phyloP scores from a whole-genome alignment of 2,329 filamentous ascomycete species.

The Nigrospora osmanthi region DNA sequence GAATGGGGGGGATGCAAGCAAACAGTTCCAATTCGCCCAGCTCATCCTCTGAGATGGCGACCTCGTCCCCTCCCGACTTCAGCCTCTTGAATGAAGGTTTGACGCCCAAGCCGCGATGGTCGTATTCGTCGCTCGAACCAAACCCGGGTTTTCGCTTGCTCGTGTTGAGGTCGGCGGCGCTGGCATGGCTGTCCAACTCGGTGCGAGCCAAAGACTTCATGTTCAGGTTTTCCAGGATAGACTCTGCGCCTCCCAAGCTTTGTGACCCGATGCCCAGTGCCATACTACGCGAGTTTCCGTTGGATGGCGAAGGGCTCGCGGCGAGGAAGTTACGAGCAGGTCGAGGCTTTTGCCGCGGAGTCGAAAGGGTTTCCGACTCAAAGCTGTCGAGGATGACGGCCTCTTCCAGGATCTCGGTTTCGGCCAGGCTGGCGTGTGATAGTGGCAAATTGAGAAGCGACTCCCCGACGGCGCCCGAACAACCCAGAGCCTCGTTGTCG shows the following conservation, averaged over 20 bases:
- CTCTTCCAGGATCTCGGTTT: conserved; percentile 25
- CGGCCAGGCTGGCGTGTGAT: conserved; percentile 20
- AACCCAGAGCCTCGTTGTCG: conserved; percentile 43
- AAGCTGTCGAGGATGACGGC: conserved; percentile 38
- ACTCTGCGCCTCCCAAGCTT: conserved; percentile 44
- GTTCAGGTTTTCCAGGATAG: conserved; percentile 33
- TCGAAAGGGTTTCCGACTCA: conserved; percentile 35
- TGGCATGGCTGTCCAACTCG: conserved; percentile 12
- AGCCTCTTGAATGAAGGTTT: conserved; percentile 49
- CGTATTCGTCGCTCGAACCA: conserved; percentile 45
- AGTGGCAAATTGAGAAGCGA: conserved; percentile 40
- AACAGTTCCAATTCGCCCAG: conserved; percentile 34
- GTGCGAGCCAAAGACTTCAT: conserved; percentile 27
- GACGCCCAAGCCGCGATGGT: conserved; percentile 18
- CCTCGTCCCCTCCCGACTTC: conserved; percentile 39
- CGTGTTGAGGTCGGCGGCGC: conserved; percentile 28
- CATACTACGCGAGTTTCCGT: conserved; percentile 17
- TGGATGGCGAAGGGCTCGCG: conserved; percentile 4
- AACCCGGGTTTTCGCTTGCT: conserved; percentile 49
- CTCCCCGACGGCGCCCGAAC: conserved; percentile 41
- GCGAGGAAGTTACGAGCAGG: conserved; percentile 7
- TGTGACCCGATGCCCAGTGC: conserved; percentile 33
- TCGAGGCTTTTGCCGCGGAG: conserved; percentile 19
- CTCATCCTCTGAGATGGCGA: conserved; percentile 22
- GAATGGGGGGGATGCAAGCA: conserved; percentile 40